These are phyloP conservation scores for Blastobotrys robertii DNA, from an alignment of 805 yeast genomes.

Conservation along the genomic window DNA sequence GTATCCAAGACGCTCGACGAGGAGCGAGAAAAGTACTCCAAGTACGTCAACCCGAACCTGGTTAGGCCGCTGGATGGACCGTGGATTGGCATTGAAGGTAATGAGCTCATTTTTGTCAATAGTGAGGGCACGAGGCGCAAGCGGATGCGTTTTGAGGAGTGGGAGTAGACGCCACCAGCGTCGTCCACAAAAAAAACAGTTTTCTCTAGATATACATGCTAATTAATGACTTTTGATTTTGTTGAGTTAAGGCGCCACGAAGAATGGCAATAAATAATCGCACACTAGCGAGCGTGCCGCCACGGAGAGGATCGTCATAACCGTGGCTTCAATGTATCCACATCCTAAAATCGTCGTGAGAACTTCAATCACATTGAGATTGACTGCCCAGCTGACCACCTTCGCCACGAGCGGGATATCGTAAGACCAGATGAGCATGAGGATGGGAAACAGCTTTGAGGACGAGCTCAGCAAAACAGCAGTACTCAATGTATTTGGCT, in stretches of 20 bases:
- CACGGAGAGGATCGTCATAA: conserved; percentile 21
- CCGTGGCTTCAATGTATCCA: conserved; percentile 25
- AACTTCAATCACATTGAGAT: conserved; percentile 58
- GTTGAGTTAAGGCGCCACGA: neutral
- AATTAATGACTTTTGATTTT: too few species aligned
- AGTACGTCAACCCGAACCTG: conserved; percentile 70
- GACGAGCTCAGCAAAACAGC: conserved; percentile 70
- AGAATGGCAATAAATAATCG: conserved; percentile 4
- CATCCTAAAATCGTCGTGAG: conserved; percentile 35
- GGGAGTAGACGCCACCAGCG: conserved; percentile 33
- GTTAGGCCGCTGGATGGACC: conserved; percentile 74
- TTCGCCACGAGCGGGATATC: conserved; percentile 62
- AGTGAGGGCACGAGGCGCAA: conserved; percentile 32
- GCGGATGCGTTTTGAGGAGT: conserved; percentile 31
- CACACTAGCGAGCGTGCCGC: conserved; percentile 7
- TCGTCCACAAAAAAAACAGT: neutral
- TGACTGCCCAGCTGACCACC: conserved; percentile 51
- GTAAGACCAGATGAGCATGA: conserved; percentile 96
- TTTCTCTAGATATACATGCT: neutral
- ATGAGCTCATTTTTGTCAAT: conserved; percentile 41
- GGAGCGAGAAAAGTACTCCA: conserved; percentile 57
- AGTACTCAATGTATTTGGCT: conserved; percentile 42
- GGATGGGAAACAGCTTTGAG: conserved; percentile 76
- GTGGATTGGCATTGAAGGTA: conserved; percentile 57
- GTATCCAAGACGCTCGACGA: conserved; percentile 60